These are phyloP conservation scores for Calonectria pauciramosa DNA, from an alignment of 2,329 filamentous ascomycete species.

Conservation along the genomic window DNA sequence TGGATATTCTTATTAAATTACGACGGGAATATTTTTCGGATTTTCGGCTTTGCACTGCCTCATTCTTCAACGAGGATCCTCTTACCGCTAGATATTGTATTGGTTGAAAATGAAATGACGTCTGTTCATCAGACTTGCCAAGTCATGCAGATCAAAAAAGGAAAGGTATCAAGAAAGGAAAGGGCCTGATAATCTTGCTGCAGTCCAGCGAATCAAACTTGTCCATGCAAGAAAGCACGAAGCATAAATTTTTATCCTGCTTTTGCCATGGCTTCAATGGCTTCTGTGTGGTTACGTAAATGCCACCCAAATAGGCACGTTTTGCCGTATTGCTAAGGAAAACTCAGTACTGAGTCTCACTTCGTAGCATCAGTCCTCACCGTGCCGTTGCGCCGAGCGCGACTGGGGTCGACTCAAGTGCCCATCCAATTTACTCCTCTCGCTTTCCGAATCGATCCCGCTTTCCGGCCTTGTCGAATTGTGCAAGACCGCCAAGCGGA, in stretches of 20 bases:
- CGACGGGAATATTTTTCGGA: neutral
- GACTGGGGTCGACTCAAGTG: neutral
- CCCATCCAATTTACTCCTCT: constrained; percentile 6
- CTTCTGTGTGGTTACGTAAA: constrained; percentile 9
- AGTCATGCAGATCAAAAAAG: neutral
- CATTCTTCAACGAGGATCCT: neutral
- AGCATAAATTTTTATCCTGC: neutral
- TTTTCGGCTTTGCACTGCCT: constrained; percentile 15
- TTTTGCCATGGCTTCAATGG: neutral
- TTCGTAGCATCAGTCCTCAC: neutral
- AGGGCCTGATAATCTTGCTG: neutral
- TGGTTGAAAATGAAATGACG: constrained; percentile 4
- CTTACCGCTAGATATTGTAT: neutral
- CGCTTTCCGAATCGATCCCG: constrained; percentile 16
- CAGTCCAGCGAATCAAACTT: neutral
- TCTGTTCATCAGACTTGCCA: neutral
- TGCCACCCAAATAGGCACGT: neutral
- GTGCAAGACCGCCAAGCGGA: constrained; percentile 39
- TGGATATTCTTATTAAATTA: constrained; percentile 1
- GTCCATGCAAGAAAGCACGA: neutral
- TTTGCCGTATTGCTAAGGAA: neutral
- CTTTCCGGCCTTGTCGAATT: constrained; percentile 22
- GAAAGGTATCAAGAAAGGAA: too few relatives aligned
- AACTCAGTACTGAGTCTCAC: constrained; percentile 10
- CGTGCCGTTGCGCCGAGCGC: constrained; percentile 2